Base-by-base conservation (phyloP, 2,329 filamentous ascomycete species). In the Rhinocladiella mackenziei region DNA sequence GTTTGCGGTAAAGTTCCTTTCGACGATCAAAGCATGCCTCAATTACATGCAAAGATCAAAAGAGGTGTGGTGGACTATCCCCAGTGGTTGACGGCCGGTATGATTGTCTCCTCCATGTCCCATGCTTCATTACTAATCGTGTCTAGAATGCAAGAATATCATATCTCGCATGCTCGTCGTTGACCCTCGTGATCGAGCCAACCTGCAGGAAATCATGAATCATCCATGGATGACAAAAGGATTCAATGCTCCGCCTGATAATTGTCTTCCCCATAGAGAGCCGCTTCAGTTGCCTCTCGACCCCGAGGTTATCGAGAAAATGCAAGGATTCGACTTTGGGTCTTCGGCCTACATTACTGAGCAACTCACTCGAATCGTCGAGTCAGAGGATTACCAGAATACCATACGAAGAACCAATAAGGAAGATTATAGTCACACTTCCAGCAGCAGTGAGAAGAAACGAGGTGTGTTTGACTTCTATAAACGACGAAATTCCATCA, bases 241-340 rank as follows among this genome's bases (percentile, higher is more conserved):
- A 6, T 97, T 89, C 64, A 84, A 76, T 59, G 80, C 79, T 2
- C 81, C 89, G 6, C 89, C 89, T 0, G 92, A 97, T 50, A 98
- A 96, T 59, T 87, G 86, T 53, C 73, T 98, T 2, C 89, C 89
- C 3, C 67, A 72, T 22, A 83, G 92, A 36, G 91, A 95, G 57
- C 88, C 92, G 2, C 66, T 97, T n/a, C 78, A 84, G 26, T 71
- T 94, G 10, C 89, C 91, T 4, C 70, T 98, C 7, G 91, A 97
- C 60, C 72, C 77, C 1, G 83, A 86, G 31, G 83, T 97, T 3
- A 79, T 98, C 44, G 80, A 87, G 36, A 89, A 86, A 56, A 98
- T 98, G 92, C 94, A 89, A 17, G 92, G 92, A 2, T 98, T 98
- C 64, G 94, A 97, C 64, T 98, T 97, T 69, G 92, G 92, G 1